Base-by-base conservation (phyloP, 148 eudicot genomes). In the Hydrangea macrophylla region DNA sequence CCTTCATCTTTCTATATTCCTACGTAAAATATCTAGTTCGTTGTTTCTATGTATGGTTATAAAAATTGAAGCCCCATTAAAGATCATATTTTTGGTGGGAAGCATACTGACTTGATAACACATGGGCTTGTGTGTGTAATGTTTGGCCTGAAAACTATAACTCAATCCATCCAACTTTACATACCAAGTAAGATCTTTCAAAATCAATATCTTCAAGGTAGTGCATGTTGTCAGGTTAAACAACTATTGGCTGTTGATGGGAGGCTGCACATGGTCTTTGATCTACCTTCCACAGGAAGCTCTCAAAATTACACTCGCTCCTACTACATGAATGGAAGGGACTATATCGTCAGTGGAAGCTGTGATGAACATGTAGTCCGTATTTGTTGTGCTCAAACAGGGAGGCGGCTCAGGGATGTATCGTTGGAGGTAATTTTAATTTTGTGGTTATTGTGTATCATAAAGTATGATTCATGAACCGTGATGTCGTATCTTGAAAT, bases 171-270 rank as follows among this genome's bases (percentile, higher is more conserved):
- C 26, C 28, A 30, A 37, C 25, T 58, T 2, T 18, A 36, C 50
- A 42, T 12, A n/a, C n/a, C n/a, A n/a, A n/a, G n/a, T n/a, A n/a
- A n/a, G n/a, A n/a, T n/a, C n/a, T n/a, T n/a, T n/a, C n/a, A n/a
- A n/a, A n/a, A n/a, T n/a, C n/a, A n/a, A n/a, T n/a, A n/a, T n/a
- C n/a, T n/a, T n/a, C n/a, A n/a, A n/a, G n/a, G 48, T 48, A 48
- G 53, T 48, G 20, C 7, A 2, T 42, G 23, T 74, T 79, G 55
- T 33, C 87, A 93, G 98, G 98, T 93, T 44, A 90, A 85, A 76
- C 98, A 93, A 76, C 84, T 90, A 42, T 68, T 88, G 76, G 95
- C 98, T 65, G 98, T 82, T 67, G 98, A 93, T 64, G 98, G 98
- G 67, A 88, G 90, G 79, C 82, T 86, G 18, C 90, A 93, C 76